Evolutionary conservation across 495 filamentous ascomycete species (phyloP), one percentile per base, ranked within the genome.

Genomic region (Tuber indicum): DNA sequence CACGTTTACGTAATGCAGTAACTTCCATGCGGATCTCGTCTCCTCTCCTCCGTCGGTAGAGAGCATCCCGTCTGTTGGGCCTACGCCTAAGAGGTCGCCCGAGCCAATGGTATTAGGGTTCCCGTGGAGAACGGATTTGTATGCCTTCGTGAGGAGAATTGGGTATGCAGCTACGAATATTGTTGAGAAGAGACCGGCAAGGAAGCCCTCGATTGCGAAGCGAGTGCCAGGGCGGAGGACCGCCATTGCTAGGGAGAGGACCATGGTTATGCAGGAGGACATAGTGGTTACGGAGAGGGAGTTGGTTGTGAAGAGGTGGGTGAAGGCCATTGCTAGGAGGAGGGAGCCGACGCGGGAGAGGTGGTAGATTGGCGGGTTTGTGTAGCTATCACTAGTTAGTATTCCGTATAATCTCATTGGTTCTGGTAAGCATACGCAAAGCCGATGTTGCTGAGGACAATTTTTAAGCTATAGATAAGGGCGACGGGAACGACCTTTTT

Each of bases 81-180:
- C 62, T 14, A 79, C 81, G 42, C 74, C 80, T 19, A 81, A 42
- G 21, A 82, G 74, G 46, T 82, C 80, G n/a, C 42, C 76, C 6
- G 72, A 58, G 66, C 76, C 78, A 12, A 46, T 47, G 1, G 73
- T 44, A 49, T 45, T 49, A 45, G 77, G 52, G 16, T 70, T 73
- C 19, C 73, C 75, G 8, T 69, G 74, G 49, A 76, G 72, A 49
- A 84, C 74, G 14, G 79, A 74, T 77, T 85, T 87, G 71, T 87
- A 87, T 32, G 86, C 87, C 45, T 85, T 84, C 39, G 85, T 81
- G 26, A 89, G 79, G 41, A 88, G 78, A 45, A 89, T 82, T 3
- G 87, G 87, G 75, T 87, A 88, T 0, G 87, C 82, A 5, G 86
- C 86, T 3, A 86, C 85, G 70, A 88, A 88, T 66, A 88, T 42